Evolutionary conservation across 2,329 filamentous ascomycete species (phyloP), one percentile per base, ranked within the genome.

Genomic region (Alternaria triticimaculans): DNA sequence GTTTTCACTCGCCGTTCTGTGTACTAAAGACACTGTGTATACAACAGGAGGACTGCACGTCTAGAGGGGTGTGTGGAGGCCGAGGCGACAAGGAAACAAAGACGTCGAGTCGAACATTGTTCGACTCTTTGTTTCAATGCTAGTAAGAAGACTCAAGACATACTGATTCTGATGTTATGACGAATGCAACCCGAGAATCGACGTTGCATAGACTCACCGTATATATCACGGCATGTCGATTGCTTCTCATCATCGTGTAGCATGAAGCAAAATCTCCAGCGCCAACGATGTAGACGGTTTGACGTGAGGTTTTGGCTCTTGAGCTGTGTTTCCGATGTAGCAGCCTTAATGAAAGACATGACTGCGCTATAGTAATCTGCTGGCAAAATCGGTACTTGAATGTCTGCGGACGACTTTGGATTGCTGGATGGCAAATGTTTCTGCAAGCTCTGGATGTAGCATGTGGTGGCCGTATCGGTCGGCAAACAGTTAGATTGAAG

Each of bases 31-130:
- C 33, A 59, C 45, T 59, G 48, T 59, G 18, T 10, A 30, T 51
- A 37, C 25, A 11, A 14, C 12, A 12, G 20, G 26, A 46, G 18
- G n/a, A 50, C 21, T 4, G 11, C 9, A 41, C 20, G 14, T 25
- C 28, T 33, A 45, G 37, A n/a, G 49, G 25, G n/a, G 30, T 26
- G n/a, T 21, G 45, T 18, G 33, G 37, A 18, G 33, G 28, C 9
- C 12, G 33, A 37, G 11, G 28, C 12, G 21, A 59, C 37, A 59
- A 54, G 26, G 48, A 33, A 46, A 59, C 49, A 59, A 59, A 59
- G 57, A 54, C 15, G 5, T 9, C 57, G 5, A 25, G 15, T 18
- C 25, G 12, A 33, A 54, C 49, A 54, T 33, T 54, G 26, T 33
- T 45, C 18, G 20, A 18, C 37, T 44, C 49, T 59, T 59, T 59